These are phyloP conservation scores for Globisporangium takayamanum DNA, from an alignment of 352 stramenopile genomes.

Conservation along the genomic window DNA sequence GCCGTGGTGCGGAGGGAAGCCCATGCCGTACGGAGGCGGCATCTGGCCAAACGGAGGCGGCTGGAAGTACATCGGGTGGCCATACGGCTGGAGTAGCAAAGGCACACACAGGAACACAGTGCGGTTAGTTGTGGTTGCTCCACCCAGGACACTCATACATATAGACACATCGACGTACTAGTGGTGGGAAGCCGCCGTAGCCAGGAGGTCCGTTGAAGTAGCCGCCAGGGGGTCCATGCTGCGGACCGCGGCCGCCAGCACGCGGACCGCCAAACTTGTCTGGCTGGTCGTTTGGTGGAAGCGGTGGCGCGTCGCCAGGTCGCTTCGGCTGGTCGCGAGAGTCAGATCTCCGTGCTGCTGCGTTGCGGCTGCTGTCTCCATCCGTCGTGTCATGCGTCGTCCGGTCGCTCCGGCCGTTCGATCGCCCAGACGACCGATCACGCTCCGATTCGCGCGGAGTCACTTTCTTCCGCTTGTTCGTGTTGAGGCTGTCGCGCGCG, in stretches of 20 bases:
- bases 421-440: conserved; percentile 1
- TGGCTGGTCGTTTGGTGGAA: conserved; percentile 26
- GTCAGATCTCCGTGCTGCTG: conserved; percentile 18
- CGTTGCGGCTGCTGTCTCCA: conserved; percentile 12
- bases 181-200: conserved; percentile 49
- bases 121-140: neutral
- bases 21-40: conserved; percentile 69
- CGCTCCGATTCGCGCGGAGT: conserved; percentile 11
- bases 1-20: conserved; percentile 45
- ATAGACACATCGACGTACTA: conserved; percentile 27
- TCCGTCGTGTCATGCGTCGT: conserved; percentile 13
- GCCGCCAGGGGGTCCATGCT: conserved; percentile 20
- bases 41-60: conserved; percentile 58
- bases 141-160: neutral
- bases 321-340: conserved; percentile 12
- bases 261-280: conserved; percentile 17
- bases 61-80: conserved; percentile 64
- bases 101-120: neutral
- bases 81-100: conserved; percentile 38
- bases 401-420: conserved; percentile 8
- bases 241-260: conserved; percentile 6
- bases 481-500: conserved; percentile 46
- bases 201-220: conserved; percentile 56
- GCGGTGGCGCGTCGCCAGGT: conserved; percentile 13
- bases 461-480: conserved; percentile 57